Evolutionary conservation across 495 filamentous ascomycete genomes (phyloP).

Genomic region (Neurospora sp.): DNA sequence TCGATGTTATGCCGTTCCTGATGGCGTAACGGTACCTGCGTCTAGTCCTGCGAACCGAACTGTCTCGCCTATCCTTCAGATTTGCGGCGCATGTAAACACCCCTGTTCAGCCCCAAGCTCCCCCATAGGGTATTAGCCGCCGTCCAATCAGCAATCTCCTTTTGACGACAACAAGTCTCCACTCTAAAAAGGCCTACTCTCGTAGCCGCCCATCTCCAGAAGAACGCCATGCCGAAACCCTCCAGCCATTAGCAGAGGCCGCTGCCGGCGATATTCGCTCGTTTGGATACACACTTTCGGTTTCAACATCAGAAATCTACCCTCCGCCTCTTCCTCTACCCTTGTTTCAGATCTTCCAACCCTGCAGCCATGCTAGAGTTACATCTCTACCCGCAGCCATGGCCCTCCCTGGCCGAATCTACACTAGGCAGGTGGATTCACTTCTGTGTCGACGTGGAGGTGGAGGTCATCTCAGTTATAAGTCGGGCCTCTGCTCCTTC

Average conservation of each 20-base stretch:
- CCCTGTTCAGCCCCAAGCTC: slow-evolving; percentile 4
- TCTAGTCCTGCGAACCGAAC: not conserved
- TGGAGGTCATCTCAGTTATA: slow-evolving; percentile 10
- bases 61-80: not conserved
- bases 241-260: slow-evolving; percentile 38
- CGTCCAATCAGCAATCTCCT: slow-evolving; percentile 20
- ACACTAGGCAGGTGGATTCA: not conserved
- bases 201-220: slow-evolving; percentile 42
- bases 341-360: slow-evolving; percentile 35
- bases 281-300: slow-evolving; percentile 38
- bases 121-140: slow-evolving; percentile 28
- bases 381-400: slow-evolving; percentile 6
- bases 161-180: slow-evolving; percentile 13
- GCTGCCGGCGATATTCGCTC: slow-evolving; percentile 26
- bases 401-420: not conserved
- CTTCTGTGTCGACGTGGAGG: not conserved
- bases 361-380: slow-evolving; percentile 4
- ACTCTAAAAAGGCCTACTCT: slow-evolving; percentile 15
- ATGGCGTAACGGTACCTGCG: not conserved
- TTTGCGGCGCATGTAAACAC: not conserved
- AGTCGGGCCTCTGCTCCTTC: slow-evolving; percentile 10
- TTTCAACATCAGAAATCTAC: slow-evolving; percentile 34
- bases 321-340: slow-evolving; percentile 17
- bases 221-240: slow-evolving; percentile 37
- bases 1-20: not conserved